Percentiles rank a stretch among this genome's conserved stretches.
These are phyloP conservation scores for Chytriomyces hyalinus DNA, from an alignment of 192 early-diverging fungal genomes.

Conservation along the genomic window DNA sequence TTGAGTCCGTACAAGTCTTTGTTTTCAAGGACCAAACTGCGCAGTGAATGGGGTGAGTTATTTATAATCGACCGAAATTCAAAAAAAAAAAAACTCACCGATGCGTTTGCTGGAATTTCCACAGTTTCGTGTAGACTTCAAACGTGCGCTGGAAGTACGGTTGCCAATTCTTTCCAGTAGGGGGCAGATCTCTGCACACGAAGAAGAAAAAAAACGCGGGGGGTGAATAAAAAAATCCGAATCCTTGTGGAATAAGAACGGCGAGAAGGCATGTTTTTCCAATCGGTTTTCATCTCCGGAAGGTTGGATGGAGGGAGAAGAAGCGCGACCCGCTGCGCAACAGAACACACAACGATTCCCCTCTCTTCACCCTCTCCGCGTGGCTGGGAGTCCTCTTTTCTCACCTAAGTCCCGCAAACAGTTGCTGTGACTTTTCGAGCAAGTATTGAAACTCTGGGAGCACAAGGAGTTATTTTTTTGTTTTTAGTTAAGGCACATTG, in stretches of 20 bases:
- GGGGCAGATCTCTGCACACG: constrained; percentile 76
- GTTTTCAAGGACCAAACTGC: constrained; percentile 82
- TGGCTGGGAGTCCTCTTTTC: no score
- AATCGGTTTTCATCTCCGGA: constrained; percentile 27
- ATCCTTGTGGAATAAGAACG: not conserved
- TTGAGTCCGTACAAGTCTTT: constrained; percentile 91
- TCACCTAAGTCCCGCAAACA: constrained; percentile 91
- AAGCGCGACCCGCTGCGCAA: not conserved
- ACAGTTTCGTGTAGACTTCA: constrained; percentile 95
- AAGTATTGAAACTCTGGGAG: constrained; percentile 87
- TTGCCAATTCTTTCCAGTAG: constrained; percentile 84
- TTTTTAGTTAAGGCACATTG: not conserved
- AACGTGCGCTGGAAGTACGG: constrained; percentile 97
- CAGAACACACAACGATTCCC: not conserved
- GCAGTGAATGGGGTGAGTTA: not conserved
- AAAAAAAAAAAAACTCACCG: constrained; percentile 54
- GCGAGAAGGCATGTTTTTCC: not conserved
- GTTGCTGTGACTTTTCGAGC: constrained; percentile 94
- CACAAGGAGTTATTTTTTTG: not conserved
- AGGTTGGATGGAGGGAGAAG: not conserved
- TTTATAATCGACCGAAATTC: constrained; percentile 3
- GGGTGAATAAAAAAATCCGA: not conserved
- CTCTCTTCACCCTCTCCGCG: not conserved
- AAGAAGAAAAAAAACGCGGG: constrained; percentile 1
- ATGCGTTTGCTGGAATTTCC: constrained; percentile 94